phyloP scores from a whole-genome alignment of 371 early-diverging fungal genomes.

The Apophysomyces elegans region DNA sequence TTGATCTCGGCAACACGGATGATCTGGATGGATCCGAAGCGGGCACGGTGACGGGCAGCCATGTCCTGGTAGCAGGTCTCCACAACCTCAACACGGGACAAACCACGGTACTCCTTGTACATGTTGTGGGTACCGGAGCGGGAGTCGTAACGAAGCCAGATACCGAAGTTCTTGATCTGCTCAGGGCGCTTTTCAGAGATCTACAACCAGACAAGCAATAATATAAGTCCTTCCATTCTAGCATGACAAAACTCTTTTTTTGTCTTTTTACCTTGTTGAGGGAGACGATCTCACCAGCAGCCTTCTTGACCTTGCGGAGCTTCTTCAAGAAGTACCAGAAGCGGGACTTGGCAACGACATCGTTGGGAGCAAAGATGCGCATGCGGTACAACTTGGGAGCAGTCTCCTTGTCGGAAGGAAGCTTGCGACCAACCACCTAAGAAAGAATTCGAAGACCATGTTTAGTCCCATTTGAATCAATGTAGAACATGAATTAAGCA shows the following conservation, averaged over 20 bases:
- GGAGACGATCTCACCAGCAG: conserved; percentile 96
- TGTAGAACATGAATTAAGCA: background rate
- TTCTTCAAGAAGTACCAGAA: conserved; percentile 99
- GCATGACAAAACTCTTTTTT: background rate
- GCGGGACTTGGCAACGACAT: conserved; percentile 98
- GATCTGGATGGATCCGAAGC: conserved; percentile 97
- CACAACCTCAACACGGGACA: conserved; percentile 95
- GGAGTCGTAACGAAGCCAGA: conserved; percentile 99
- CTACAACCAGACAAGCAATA: conserved; percentile 39
- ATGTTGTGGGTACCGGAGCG: conserved; percentile 99
- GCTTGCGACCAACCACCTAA: conserved; percentile 94
- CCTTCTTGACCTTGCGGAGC: conserved; percentile 99
- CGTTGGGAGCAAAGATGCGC: conserved; percentile 99
- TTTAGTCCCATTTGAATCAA: background rate
- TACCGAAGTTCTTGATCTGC: conserved; percentile 98
- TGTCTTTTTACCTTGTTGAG: conserved; percentile 82
- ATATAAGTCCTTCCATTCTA: background rate
- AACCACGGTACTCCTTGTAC: conserved; percentile 99
- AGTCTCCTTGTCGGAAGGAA: conserved; percentile 92
- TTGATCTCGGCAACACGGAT: conserved; percentile 95
- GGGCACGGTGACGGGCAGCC: conserved; percentile 99
- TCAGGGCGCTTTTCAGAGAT: conserved; percentile 95
- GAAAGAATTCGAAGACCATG: background rate
- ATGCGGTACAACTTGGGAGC: conserved; percentile 98
- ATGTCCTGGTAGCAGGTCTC: conserved; percentile 98